Percentiles rank a stretch among this genome's conserved stretches.
Conservation (phyloP, 768 basidiomycete genomes). For the Suillus weaverae region DNA sequence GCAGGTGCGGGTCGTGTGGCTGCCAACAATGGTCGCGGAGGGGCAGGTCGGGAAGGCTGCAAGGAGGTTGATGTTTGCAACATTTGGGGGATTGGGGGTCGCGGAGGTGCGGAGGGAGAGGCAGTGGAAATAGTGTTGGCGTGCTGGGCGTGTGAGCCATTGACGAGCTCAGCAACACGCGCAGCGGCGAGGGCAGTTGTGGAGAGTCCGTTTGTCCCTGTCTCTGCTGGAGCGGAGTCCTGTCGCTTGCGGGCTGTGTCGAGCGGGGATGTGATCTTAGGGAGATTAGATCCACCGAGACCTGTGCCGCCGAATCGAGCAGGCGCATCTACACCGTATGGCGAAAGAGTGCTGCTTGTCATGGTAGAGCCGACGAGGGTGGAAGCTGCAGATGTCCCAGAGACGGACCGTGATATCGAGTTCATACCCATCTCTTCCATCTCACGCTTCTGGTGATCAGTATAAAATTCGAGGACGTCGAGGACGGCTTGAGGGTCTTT, state of each 20-base stretch:
- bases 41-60: conserved; percentile 65
- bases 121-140: conserved; percentile 42
- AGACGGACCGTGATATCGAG: conserved; percentile 23
- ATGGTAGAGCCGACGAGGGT: conserved; percentile 37
- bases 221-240: conserved; percentile 43
- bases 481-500: conserved; percentile 96
- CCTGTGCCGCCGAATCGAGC: conserved; percentile 93
- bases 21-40: conserved; percentile 63
- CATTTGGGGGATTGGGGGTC: conserved; percentile 28
- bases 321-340: conserved; percentile 47
- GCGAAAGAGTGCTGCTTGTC: conserved; percentile 27
- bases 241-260: conserved; percentile 43
- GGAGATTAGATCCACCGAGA: conserved; percentile 64
- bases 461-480: conserved; percentile 98
- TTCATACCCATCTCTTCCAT: conserved; percentile 58
- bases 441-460: conserved; percentile 96
- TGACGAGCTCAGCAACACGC: conserved; percentile 63
- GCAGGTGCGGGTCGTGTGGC: conserved; percentile 56
- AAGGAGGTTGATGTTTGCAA: conserved; percentile 36
- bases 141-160: conserved; percentile 45
- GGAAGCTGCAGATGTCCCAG: conserved; percentile 18
- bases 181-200: conserved; percentile 51
- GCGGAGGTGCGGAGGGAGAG: conserved; percentile 25
- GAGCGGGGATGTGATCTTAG: conserved; percentile 43
- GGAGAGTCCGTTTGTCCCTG: conserved; percentile 36